Conservation (phyloP, 2,329 filamentous ascomycete genomes). For the Neofusicoccum parvum region DNA sequence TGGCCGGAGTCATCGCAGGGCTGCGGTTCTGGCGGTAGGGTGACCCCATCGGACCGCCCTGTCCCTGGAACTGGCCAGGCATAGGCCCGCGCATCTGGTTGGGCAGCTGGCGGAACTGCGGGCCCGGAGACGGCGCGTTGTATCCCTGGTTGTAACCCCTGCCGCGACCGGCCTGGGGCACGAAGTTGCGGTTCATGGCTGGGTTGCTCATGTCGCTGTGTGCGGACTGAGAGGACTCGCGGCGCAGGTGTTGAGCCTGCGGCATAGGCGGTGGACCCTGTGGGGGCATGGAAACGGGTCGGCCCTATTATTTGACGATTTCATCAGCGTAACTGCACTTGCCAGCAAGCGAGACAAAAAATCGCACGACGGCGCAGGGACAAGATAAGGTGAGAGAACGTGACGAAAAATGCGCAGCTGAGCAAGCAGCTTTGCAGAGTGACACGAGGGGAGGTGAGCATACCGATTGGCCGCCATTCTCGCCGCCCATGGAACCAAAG, state of each 20-base stretch:
- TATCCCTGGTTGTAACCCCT: conserved; percentile 55
- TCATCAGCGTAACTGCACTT: conserved; percentile 5
- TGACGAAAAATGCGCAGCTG: neutral
- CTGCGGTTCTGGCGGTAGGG: conserved; percentile 59
- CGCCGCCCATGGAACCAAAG: conserved; percentile 82
- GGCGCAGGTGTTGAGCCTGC: conserved; percentile 77
- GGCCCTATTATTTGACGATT: conserved; percentile 58
- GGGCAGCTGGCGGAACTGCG: conserved; percentile 53
- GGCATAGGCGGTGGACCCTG: conserved; percentile 41
- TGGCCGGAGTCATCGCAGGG: conserved; percentile 61
- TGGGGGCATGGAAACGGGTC: conserved; percentile 64
- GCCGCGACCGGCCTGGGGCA: conserved; percentile 49
- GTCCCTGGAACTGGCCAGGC: conserved; percentile 54
- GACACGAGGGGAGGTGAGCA: conserved; percentile 41
- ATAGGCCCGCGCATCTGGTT: conserved; percentile 56
- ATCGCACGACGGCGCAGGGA: neutral
- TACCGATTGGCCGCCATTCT: conserved; percentile 70
- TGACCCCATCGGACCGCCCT: conserved; percentile 49
- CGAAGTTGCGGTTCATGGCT: conserved; percentile 42
- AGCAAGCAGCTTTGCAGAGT: neutral
- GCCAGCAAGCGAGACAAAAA: neutral
- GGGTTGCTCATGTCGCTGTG: conserved; percentile 72
- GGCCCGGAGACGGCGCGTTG: conserved; percentile 52
- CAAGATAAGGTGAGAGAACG: neutral
- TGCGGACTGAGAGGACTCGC: conserved; percentile 82